These are phyloP conservation scores for Pleurotus citrinopileatus DNA, from an alignment of 768 basidiomycete species.

Conservation along the genomic window DNA sequence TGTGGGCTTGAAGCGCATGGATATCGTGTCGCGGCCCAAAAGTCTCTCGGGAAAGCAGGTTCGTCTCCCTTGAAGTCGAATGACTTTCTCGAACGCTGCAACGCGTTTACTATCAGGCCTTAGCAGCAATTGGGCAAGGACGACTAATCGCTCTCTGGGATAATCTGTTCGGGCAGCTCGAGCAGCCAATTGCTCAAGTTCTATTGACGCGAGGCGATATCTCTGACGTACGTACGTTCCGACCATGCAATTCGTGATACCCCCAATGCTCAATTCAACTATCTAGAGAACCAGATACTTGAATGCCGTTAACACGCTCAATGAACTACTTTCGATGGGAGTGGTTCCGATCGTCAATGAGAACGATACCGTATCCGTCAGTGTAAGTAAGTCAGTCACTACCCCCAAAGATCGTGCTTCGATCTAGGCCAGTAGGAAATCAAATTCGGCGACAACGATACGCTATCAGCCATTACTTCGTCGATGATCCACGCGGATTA, in stretches of 20 bases:
- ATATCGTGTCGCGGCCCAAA: slow-evolving; percentile 74
- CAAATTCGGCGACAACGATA: slow-evolving; percentile 99
- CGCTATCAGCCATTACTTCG: slow-evolving; percentile 93
- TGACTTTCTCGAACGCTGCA: too few relatives aligned
- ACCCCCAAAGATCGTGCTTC: background rate
- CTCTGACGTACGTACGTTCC: slow-evolving; percentile 69
- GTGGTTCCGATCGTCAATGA: slow-evolving; percentile 99
- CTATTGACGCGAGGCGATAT: slow-evolving; percentile 94
- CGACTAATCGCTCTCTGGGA: slow-evolving; percentile 96
- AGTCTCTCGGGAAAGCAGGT: slow-evolving; percentile 90
- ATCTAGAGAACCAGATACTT: slow-evolving; percentile 87
- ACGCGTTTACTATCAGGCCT: too few relatives aligned
- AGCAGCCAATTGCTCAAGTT: slow-evolving; percentile 94
- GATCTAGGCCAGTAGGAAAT: slow-evolving; percentile 70
- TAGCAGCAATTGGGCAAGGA: slow-evolving; percentile 97
- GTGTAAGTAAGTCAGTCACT: slow-evolving; percentile 53
- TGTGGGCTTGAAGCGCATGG: slow-evolving; percentile 92
- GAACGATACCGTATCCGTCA: slow-evolving; percentile 97
- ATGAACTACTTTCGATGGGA: slow-evolving; percentile 88
- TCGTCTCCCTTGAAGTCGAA: too few relatives aligned
- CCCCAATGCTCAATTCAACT: slow-evolving; percentile 10
- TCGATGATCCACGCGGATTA: slow-evolving; percentile 99
- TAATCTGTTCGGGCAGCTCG: slow-evolving; percentile 90
- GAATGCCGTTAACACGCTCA: slow-evolving; percentile 95
- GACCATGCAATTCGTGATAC: slow-evolving; percentile 14